Percentiles rank a stretch among this genome's conserved stretches.
These are phyloP conservation scores for Pseudocercospora ulei DNA, from an alignment of 2,329 filamentous ascomycete genomes.

Conservation along the genomic window DNA sequence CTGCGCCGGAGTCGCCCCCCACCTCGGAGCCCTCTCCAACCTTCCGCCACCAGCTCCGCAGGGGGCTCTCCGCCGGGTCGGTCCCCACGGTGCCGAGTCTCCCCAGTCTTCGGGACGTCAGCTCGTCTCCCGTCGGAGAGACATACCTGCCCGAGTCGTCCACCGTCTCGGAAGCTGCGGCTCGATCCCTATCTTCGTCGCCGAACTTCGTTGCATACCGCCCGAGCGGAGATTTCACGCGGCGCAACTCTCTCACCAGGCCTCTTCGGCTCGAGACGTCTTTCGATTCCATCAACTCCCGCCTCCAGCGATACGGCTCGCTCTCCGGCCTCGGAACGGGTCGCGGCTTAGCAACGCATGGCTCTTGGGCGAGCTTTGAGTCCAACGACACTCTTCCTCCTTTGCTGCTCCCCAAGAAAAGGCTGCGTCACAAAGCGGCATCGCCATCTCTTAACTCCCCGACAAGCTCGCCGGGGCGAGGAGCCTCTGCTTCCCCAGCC, in stretches of 20 bases:
- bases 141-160: constrained; percentile 18
- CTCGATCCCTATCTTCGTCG: constrained; percentile 24
- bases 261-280: constrained; percentile 22
- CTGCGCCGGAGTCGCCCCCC: constrained; percentile 14
- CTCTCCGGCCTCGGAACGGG: constrained; percentile 18
- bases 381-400: constrained; percentile 29
- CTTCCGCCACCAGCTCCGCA: constrained; percentile 13
- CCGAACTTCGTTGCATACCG: constrained; percentile 30
- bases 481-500: constrained; percentile 5
- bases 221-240: constrained; percentile 15
- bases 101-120: constrained; percentile 16
- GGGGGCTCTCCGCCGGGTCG: constrained; percentile 19
- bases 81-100: constrained; percentile 15
- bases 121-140: constrained; percentile 16
- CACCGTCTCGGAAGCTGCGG: constrained; percentile 21
- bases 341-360: constrained; percentile 21
- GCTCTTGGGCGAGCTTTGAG: constrained; percentile 24
- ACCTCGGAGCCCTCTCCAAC: constrained; percentile 13
- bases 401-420: constrained; percentile 31
- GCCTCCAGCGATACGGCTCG: constrained; percentile 21
- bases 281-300: constrained; percentile 31
- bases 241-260: constrained; percentile 11
- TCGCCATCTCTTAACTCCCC: constrained; percentile 22
- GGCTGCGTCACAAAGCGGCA: constrained; percentile 24
- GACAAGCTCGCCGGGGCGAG: constrained; percentile 14